A percentile compares a stretch with the other conserved stretches of the same genome.
These are phyloP conservation scores for Stenocarpella maydis DNA, from an alignment of 2,329 filamentous ascomycete genomes.

Conservation along the genomic window DNA sequence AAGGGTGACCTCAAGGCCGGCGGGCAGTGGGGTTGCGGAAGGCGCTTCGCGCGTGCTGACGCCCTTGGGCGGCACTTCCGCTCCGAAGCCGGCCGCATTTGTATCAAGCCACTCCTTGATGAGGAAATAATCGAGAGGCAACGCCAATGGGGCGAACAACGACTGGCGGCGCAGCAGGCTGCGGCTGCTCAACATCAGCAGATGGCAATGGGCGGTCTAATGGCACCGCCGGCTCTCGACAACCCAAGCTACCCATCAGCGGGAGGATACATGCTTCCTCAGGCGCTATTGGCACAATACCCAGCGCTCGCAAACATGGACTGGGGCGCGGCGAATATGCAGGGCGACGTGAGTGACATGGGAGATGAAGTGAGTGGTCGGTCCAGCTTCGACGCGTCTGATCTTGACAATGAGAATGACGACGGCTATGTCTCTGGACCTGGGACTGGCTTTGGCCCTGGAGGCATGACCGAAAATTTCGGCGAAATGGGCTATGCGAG, in stretches of 20 bases:
- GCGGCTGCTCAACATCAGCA: slow-evolving; percentile 56
- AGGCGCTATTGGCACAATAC: slow-evolving; percentile 89
- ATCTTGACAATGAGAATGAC: slow-evolving; percentile 75
- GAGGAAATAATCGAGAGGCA: slow-evolving; percentile 90
- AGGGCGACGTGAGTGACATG: slow-evolving; percentile 73
- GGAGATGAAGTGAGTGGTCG: slow-evolving; percentile 81
- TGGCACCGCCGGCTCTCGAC: slow-evolving; percentile 66
- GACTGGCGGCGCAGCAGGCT: slow-evolving; percentile 59
- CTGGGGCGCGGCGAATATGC: slow-evolving; percentile 74
- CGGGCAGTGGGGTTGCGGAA: slow-evolving; percentile 89
- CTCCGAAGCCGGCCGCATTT: slow-evolving; percentile 92
- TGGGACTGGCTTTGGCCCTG: slow-evolving; percentile 66
- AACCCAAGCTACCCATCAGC: slow-evolving; percentile 63
- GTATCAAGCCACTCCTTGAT: slow-evolving; percentile 95
- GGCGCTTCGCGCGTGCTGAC: slow-evolving; percentile 93
- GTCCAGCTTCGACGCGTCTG: slow-evolving; percentile 83
- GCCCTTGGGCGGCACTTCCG: slow-evolving; percentile 94
- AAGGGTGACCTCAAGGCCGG: slow-evolving; percentile 86
- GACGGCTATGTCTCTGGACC: slow-evolving; percentile 74
- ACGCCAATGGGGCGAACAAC: slow-evolving; percentile 76
- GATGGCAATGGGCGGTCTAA: slow-evolving; percentile 62
- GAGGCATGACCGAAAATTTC: slow-evolving; percentile 63
- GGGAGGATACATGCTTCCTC: slow-evolving; percentile 76
- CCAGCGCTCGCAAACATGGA: slow-evolving; percentile 90
- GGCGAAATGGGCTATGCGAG: slow-evolving; percentile 63